Percentiles rank a stretch among this genome's conserved stretches.
Evolutionary conservation across 169 alveolate genomes (phyloP).

Genomic region (Plasmodium vinckei): DNA sequence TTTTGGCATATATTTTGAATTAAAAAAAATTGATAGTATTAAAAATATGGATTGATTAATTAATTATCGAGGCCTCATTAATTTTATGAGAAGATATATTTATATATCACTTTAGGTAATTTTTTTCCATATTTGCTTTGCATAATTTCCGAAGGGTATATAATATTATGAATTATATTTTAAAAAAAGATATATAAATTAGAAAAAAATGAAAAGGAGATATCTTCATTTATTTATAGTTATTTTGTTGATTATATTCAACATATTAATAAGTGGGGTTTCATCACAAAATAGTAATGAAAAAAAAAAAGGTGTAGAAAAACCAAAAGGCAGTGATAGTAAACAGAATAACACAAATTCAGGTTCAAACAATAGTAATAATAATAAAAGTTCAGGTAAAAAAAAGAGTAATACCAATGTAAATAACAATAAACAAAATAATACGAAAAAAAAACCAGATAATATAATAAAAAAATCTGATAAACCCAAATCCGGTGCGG

Average conservation of each 20-base stretch:
- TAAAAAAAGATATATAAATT: background rate
- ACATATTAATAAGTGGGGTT: slow-evolving; percentile 12
- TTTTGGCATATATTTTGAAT: too few species aligned
- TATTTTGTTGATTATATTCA: background rate
- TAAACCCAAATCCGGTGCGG: background rate
- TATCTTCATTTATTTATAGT: background rate
- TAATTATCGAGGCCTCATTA: too few species aligned
- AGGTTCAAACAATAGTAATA: background rate
- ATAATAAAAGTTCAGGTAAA: slow-evolving; percentile 1
- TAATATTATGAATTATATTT: too few species aligned
- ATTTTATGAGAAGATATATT: too few species aligned
- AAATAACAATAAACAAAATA: background rate
- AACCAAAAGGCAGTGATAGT: background rate
- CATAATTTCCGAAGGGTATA: too few species aligned
- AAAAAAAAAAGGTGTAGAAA: slow-evolving; percentile 1
- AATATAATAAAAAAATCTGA: background rate
- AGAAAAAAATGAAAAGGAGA: slow-evolving; percentile 2
- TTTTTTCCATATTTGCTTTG: too few species aligned
- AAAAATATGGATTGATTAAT: too few species aligned
- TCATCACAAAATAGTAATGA: slow-evolving; percentile 9
- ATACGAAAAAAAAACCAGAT: slow-evolving; percentile 3
- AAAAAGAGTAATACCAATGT: background rate
- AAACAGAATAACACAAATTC: slow-evolving; percentile 1
- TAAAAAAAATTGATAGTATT: too few species aligned
- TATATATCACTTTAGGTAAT: too few species aligned